A percentile compares a stretch with the other conserved stretches of the same genome.
phyloP scores from a whole-genome alignment of 495 filamentous ascomycete species.

The Penicillium antarcticum region DNA sequence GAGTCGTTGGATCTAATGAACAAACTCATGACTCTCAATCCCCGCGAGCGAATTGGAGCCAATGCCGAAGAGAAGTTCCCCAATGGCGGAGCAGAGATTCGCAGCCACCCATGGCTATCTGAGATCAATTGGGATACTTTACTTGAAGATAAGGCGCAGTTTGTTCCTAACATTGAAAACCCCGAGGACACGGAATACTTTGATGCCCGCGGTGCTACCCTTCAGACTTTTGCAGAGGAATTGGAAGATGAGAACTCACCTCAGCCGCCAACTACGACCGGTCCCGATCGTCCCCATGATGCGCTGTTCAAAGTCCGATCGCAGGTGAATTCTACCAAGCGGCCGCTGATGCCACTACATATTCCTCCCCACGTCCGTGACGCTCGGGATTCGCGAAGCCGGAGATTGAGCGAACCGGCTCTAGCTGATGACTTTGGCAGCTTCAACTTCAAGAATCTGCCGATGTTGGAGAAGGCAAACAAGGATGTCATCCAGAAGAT shows the following conservation, averaged over 20 bases:
- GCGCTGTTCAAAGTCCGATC: conserved; percentile 85
- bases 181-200: conserved; percentile 99
- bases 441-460: conserved; percentile 96
- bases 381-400: conserved; percentile 66
- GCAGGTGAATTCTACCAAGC: conserved; percentile 79
- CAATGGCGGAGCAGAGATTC: conserved; percentile 85
- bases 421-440: conserved; percentile 89
- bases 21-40: conserved; percentile 78
- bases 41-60: conserved; percentile 73
- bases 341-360: conserved; percentile 88
- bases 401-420: conserved; percentile 87
- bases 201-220: conserved; percentile 82
- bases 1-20: conserved; percentile 95
- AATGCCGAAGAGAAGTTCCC: conserved; percentile 76
- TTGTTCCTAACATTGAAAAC: conserved; percentile 89
- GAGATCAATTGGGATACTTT: conserved; percentile 87
- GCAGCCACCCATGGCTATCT: conserved; percentile 83
- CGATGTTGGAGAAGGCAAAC: conserved; percentile 95
- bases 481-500: conserved; percentile 98
- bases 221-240: conserved; percentile 88
- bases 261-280: conserved; percentile 50
- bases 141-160: conserved; percentile 88
- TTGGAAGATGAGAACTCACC: conserved; percentile 84
- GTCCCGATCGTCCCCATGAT: conserved; percentile 85
- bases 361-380: conserved; percentile 96